Evolutionary conservation across 1,284 basidiomycete genomes (phyloP).

Genomic region (Sanguinoderma infundibulare): DNA sequence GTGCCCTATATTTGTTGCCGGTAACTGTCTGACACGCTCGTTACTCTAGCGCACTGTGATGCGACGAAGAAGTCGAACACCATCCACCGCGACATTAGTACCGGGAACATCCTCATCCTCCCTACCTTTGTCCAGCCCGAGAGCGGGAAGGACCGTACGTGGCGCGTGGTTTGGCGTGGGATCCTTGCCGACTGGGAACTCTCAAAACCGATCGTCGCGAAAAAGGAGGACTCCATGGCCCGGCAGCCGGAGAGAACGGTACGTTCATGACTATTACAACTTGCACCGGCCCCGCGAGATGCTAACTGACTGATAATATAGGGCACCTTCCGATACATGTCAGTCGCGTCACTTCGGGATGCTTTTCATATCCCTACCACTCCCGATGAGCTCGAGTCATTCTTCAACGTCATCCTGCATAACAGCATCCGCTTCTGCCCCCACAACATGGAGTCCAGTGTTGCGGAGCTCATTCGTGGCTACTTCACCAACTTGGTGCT

Average conservation of each 20-base stretch:
- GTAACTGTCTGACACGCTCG: background rate
- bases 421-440: background rate
- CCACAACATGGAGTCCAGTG: background rate
- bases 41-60: background rate
- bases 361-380: background rate
- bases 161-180: background rate
- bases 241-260: background rate
- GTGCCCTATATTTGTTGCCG: background rate
- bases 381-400: constrained; percentile 4
- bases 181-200: background rate
- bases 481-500: background rate
- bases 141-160: background rate
- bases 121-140: background rate
- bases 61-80: background rate
- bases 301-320: background rate
- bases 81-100: constrained; percentile 2
- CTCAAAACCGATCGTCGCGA: background rate
- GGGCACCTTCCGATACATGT: background rate
- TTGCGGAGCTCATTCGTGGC: background rate
- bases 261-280: background rate
- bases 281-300: background rate
- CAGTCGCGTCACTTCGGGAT: background rate
- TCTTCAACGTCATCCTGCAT: background rate
- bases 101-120: constrained; percentile 1
- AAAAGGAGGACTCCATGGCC: background rate